Conservation (phyloP, 1,284 basidiomycete species). For the Ganoderma lingzhi region DNA sequence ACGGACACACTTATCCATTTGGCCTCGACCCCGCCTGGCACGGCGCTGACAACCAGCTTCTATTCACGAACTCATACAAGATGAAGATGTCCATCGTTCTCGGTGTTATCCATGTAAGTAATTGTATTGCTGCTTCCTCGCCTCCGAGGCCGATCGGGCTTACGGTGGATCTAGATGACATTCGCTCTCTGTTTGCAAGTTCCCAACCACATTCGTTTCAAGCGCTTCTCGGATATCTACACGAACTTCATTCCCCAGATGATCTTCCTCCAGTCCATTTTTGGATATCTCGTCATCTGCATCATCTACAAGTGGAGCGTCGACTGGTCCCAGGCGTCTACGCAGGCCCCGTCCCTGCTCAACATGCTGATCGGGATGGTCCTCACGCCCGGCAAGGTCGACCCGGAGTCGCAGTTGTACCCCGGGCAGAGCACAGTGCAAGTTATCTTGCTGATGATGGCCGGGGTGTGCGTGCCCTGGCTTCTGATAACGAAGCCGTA, state of each 20-base stretch:
- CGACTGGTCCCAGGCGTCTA: slow-evolving; percentile 84
- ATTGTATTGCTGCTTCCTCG: slow-evolving; percentile 41
- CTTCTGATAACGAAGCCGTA: slow-evolving; percentile 96
- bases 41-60: slow-evolving; percentile 89
- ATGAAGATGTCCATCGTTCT: slow-evolving; percentile 99
- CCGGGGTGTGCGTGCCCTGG: slow-evolving; percentile 94
- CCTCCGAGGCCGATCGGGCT: slow-evolving; percentile 29
- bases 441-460: slow-evolving; percentile 81
- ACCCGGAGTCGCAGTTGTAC: slow-evolving; percentile 80
- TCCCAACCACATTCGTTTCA: slow-evolving; percentile 95
- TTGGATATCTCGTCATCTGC: slow-evolving; percentile 95
- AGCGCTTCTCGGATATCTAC: slow-evolving; percentile 86
- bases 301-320: slow-evolving; percentile 98
- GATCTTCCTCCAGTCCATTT: slow-evolving; percentile 97
- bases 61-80: slow-evolving; percentile 99
- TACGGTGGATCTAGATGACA: slow-evolving; percentile 78
- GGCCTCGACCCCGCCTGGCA: slow-evolving; percentile 98
- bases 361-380: slow-evolving; percentile 98
- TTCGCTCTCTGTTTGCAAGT: slow-evolving; percentile 97
- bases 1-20: slow-evolving; percentile 86
- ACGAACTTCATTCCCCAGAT: slow-evolving; percentile 97
- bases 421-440: slow-evolving; percentile 91
- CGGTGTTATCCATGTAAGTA: slow-evolving; percentile 92
- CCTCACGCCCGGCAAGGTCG: slow-evolving; percentile 85
- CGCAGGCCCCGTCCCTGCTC: slow-evolving; percentile 87